Evolutionary conservation across 768 basidiomycete genomes (phyloP).

Genomic region (Hericium rajendrae): DNA sequence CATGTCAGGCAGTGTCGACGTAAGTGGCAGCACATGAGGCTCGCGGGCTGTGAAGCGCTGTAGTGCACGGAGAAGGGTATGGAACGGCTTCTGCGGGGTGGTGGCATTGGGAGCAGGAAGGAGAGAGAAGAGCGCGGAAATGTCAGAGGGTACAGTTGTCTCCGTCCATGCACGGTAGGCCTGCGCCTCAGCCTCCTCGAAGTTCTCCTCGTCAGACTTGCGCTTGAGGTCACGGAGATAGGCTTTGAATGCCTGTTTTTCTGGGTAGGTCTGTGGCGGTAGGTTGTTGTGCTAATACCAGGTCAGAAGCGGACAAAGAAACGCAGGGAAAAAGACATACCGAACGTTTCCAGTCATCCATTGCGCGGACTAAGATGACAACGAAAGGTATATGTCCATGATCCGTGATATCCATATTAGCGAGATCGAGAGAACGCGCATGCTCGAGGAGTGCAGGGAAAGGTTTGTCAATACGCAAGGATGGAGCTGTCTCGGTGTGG

Average conservation of each 20-base stretch:
- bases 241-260: slow-evolving; percentile 74
- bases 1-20: slow-evolving; percentile 89
- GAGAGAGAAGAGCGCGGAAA: slow-evolving; percentile 7
- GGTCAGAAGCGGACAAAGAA: not conserved
- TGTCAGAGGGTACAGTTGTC: slow-evolving; percentile 29
- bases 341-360: slow-evolving; percentile 74
- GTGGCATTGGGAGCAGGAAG: not conserved
- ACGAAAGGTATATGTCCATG: slow-evolving; percentile 90
- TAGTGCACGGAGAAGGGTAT: slow-evolving; percentile 52
- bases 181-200: slow-evolving; percentile 87
- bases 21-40: slow-evolving; percentile 66
- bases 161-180: slow-evolving; percentile 73
- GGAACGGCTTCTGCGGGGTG: slow-evolving; percentile 11
- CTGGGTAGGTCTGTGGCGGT: slow-evolving; percentile 42
- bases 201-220: slow-evolving; percentile 91
- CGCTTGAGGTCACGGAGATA: slow-evolving; percentile 49
- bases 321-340: slow-evolving; percentile 31
- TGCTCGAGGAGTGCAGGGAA: slow-evolving; percentile 77
- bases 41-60: slow-evolving; percentile 41
- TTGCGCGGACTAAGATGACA: slow-evolving; percentile 71
- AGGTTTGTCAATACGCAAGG: slow-evolving; percentile 79
- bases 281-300: slow-evolving; percentile 52
- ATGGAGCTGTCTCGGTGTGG: slow-evolving; percentile 68
- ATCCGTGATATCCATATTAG: slow-evolving; percentile 76
- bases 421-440: slow-evolving; percentile 62